Percentiles rank a stretch among this genome's conserved stretches.
These are phyloP conservation scores for Gaeumannomyces sp. DNA, from an alignment of 2,329 filamentous ascomycete genomes.

Conservation along the genomic window DNA sequence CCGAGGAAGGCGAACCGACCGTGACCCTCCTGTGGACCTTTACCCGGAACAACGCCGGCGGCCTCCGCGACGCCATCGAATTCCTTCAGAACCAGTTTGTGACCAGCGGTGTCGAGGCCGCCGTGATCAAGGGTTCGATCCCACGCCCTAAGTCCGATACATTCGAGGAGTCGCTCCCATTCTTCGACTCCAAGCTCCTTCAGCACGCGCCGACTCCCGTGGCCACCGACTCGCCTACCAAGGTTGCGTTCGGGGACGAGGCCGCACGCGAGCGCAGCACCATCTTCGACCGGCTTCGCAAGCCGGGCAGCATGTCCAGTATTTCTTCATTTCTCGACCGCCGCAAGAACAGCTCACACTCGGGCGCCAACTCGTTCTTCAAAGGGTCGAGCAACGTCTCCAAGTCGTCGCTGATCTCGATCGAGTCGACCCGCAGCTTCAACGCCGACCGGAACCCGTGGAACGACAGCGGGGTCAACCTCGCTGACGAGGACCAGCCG, in stretches of 20 bases:
- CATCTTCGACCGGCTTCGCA: slow-evolving; percentile 89
- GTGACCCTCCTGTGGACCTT: slow-evolving; percentile 70
- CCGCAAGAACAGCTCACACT: slow-evolving; percentile 88
- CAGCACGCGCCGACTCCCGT: slow-evolving; percentile 76
- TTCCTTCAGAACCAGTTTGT: slow-evolving; percentile 83
- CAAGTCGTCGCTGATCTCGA: slow-evolving; percentile 91
- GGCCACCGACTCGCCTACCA: slow-evolving; percentile 81
- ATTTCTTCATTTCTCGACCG: slow-evolving; percentile 94
- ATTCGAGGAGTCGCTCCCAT: slow-evolving; percentile 93
- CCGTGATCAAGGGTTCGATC: slow-evolving; percentile 86
- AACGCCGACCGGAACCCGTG: slow-evolving; percentile 91
- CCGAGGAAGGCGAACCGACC: slow-evolving; percentile 51
- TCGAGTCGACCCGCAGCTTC: slow-evolving; percentile 88
- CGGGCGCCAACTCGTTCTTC: slow-evolving; percentile 77
- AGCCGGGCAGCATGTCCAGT: slow-evolving; percentile 89
- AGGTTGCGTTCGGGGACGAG: slow-evolving; percentile 75
- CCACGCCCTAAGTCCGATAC: slow-evolving; percentile 98
- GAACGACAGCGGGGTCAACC: slow-evolving; percentile 96
- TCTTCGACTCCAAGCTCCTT: slow-evolving; percentile 93
- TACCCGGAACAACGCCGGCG: slow-evolving; percentile 94
- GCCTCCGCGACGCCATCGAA: slow-evolving; percentile 91
- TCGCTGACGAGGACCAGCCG: slow-evolving; percentile 77
- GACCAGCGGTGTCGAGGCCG: slow-evolving; percentile 80
- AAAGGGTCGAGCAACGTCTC: slow-evolving; percentile 88
- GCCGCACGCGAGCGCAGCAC: slow-evolving; percentile 70